phyloP scores from a whole-genome alignment of 108 stramenopile genomes.

The Nannochloropsis gaditana region DNA sequence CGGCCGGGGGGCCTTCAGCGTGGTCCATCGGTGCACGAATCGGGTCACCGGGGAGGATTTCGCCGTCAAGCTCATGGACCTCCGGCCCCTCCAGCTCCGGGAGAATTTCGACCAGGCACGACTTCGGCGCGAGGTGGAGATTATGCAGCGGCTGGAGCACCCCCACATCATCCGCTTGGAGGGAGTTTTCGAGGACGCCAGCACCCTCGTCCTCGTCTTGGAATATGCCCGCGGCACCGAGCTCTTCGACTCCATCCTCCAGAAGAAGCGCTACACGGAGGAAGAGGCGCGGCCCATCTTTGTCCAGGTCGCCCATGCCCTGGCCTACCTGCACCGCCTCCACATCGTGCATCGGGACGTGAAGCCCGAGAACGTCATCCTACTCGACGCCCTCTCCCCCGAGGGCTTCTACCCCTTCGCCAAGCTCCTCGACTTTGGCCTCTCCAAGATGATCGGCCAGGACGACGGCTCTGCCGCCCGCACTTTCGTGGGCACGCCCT shows the following conservation, averaged over 20 bases:
- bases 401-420: slow-evolving; percentile 40
- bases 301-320: slow-evolving; percentile 47
- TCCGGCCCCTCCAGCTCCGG: slow-evolving; percentile 50
- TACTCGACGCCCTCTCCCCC: slow-evolving; percentile 29
- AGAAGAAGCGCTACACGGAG: slow-evolving; percentile 38
- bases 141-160: slow-evolving; percentile 49
- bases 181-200: slow-evolving; percentile 32
- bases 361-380: slow-evolving; percentile 55
- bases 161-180: slow-evolving; percentile 50
- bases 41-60: slow-evolving; percentile 28
- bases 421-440: slow-evolving; percentile 54
- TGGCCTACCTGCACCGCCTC: slow-evolving; percentile 51
- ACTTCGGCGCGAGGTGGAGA: slow-evolving; percentile 50
- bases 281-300: slow-evolving; percentile 48
- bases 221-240: slow-evolving; percentile 53
- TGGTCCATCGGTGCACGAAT: neutral
- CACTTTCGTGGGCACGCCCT: slow-evolving; percentile 56
- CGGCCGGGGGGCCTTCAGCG: slow-evolving; percentile 23
- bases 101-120: slow-evolving; percentile 47
- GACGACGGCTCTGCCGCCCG: slow-evolving; percentile 49
- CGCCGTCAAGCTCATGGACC: slow-evolving; percentile 53
- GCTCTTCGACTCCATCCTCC: slow-evolving; percentile 54
- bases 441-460: slow-evolving; percentile 45
- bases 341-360: slow-evolving; percentile 52
- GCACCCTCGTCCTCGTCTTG: slow-evolving; percentile 45